phyloP scores from a whole-genome alignment of 257 asterid species.

The Prunella vulgaris region DNA sequence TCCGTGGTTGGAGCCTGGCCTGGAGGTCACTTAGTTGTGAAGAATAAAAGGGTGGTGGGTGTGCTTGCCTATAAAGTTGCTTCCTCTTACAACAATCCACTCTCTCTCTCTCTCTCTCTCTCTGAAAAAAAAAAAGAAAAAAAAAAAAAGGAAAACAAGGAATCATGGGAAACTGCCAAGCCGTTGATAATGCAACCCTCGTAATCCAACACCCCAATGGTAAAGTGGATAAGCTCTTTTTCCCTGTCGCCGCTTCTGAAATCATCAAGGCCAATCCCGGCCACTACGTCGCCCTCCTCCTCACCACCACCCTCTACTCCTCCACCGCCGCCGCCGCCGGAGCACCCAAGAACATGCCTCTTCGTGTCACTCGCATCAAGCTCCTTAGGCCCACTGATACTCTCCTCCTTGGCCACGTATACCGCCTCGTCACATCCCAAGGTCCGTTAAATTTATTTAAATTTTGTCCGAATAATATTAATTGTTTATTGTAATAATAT shows the following conservation, averaged over 20 bases:
- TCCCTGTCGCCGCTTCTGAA: constrained; percentile 56
- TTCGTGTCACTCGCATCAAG: constrained; percentile 65
- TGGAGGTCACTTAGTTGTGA: background rate
- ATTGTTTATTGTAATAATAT: too few species aligned
- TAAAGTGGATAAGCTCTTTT: constrained; percentile 51
- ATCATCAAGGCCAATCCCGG: constrained; percentile 72
- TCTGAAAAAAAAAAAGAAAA: too few species aligned
- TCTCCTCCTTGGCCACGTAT: constrained; percentile 73
- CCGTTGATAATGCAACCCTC: constrained; percentile 67
- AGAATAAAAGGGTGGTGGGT: constrained; percentile 29
- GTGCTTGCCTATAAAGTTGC: constrained; percentile 31
- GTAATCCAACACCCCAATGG: constrained; percentile 72
- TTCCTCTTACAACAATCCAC: background rate
- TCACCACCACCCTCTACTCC: constrained; percentile 65
- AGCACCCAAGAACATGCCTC: constrained; percentile 31
- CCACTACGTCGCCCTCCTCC: constrained; percentile 82
- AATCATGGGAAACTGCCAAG: constrained; percentile 92
- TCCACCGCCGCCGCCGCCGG: constrained; percentile 26
- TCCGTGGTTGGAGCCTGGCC: background rate
- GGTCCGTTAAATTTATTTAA: constrained; percentile 30
- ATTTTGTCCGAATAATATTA: too few species aligned
- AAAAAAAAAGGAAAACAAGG: background rate
- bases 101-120: constrained; percentile 1
- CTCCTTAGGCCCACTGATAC: constrained; percentile 71
- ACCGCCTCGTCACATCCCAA: constrained; percentile 68